phyloP scores from a whole-genome alignment of 306 rosid species.

The Glycyrrhiza uralensis region DNA sequence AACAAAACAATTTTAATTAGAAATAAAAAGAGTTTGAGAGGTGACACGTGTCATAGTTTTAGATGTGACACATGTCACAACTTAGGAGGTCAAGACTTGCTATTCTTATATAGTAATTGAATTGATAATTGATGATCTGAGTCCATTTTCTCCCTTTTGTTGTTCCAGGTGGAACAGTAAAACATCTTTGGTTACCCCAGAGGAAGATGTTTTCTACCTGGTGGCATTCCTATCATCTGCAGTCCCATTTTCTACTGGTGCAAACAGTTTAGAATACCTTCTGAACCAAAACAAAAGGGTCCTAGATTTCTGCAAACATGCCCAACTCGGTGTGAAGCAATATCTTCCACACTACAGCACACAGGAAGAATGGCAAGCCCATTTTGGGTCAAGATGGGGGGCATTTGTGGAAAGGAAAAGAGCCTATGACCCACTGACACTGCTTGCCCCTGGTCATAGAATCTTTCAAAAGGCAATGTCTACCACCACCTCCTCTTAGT shows the following conservation, averaged over 20 bases:
- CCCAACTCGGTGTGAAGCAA: constrained; percentile 61
- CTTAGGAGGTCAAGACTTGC: no score
- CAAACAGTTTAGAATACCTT: constrained; percentile 58
- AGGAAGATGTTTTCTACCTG: constrained; percentile 77
- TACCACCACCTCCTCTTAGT: constrained; percentile 34
- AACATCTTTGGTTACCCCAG: constrained; percentile 83
- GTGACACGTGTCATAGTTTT: no score
- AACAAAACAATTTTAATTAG: no score
- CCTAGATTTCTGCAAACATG: constrained; percentile 48
- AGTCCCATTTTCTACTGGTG: constrained; percentile 58
- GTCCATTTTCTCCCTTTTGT: not conserved
- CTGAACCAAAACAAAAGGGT: constrained; percentile 64
- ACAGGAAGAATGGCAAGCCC: constrained; percentile 72
- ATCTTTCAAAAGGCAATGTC: constrained; percentile 73
- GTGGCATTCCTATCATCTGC: constrained; percentile 86
- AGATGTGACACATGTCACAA: no score
- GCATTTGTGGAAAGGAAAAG: constrained; percentile 56
- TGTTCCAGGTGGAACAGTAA: constrained; percentile 69
- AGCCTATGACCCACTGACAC: constrained; percentile 80
- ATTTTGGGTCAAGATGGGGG: constrained; percentile 77
- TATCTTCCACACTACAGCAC: constrained; percentile 81
- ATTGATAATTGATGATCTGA: not conserved
- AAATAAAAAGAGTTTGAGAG: no score
- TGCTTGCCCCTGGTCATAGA: constrained; percentile 90
- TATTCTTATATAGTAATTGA: no score